Conservation (phyloP, 2,329 filamentous ascomycete genomes). For the Trichophyton simii region DNA sequence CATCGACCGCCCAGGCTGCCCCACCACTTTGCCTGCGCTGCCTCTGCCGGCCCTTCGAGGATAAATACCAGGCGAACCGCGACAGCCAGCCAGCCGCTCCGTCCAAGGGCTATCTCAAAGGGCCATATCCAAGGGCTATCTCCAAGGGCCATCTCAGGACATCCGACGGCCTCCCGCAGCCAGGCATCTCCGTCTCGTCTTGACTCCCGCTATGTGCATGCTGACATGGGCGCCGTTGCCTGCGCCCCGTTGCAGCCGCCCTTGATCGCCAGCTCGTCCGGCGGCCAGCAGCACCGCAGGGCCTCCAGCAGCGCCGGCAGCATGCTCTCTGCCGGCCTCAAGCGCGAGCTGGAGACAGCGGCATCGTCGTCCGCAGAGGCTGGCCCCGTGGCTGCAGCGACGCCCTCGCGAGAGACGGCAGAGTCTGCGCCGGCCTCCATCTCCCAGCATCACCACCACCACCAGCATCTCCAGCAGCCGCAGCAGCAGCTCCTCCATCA, state of each 20-base stretch:
- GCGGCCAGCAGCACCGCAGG: background rate
- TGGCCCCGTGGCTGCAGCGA: background rate
- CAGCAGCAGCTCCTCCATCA: background rate
- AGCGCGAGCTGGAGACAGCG: background rate
- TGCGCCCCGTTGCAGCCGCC: constrained; percentile 31
- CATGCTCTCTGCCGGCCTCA: constrained; percentile 6
- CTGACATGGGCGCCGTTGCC: constrained; percentile 50
- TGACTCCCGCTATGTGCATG: background rate
- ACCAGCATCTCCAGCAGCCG: background rate
- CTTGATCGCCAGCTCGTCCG: constrained; percentile 47
- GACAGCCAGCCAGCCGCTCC: no score
- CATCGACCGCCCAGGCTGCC: background rate
- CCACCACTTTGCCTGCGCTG: background rate
- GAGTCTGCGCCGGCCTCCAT: background rate
- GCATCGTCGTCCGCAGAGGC: background rate
- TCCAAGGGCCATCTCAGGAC: no score
- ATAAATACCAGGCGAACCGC: background rate
- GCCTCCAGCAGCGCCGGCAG: constrained; percentile 22
- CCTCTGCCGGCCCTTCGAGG: no score
- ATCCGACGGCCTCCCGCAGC: no score
- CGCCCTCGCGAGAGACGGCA: background rate
- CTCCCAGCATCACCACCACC: background rate
- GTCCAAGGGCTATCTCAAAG: no score
- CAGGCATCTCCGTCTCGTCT: background rate
- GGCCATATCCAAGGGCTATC: no score